These are phyloP conservation scores for Setaria italica DNA, from an alignment of 202 grass and related monocot genomes.

Conservation along the genomic window DNA sequence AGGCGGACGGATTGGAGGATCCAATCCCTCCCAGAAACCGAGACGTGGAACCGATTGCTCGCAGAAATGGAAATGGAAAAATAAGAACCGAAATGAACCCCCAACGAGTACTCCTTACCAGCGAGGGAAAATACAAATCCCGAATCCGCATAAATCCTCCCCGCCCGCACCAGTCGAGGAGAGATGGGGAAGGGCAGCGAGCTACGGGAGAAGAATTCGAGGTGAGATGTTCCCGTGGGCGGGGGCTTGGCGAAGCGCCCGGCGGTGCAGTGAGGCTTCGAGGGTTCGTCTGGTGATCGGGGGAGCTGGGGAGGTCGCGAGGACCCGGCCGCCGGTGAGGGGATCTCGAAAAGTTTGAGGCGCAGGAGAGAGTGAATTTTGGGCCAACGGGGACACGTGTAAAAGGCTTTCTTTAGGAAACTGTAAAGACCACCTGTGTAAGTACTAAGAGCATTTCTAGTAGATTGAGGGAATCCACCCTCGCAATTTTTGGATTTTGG, in stretches of 20 bases:
- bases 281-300: background rate
- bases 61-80: background rate
- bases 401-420: no score
- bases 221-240: background rate
- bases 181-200: background rate
- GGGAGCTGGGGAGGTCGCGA: background rate
- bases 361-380: no score
- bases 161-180: background rate
- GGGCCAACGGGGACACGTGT: no score
- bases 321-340: background rate
- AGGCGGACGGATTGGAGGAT: background rate
- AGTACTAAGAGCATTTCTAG: no score
- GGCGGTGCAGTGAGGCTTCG: background rate
- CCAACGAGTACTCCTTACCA: background rate
- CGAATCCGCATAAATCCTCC: conserved; percentile 15
- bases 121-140: background rate
- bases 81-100: background rate
- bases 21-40: background rate
- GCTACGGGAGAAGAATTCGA: background rate
- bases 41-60: background rate
- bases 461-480: no score
- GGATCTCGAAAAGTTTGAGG: no score
- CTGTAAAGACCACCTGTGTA: no score
- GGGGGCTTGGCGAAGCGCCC: background rate
- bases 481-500: no score